Evolutionary conservation across 2,329 filamentous ascomycete species (phyloP).

Genomic region (Polytolypa hystricis): DNA sequence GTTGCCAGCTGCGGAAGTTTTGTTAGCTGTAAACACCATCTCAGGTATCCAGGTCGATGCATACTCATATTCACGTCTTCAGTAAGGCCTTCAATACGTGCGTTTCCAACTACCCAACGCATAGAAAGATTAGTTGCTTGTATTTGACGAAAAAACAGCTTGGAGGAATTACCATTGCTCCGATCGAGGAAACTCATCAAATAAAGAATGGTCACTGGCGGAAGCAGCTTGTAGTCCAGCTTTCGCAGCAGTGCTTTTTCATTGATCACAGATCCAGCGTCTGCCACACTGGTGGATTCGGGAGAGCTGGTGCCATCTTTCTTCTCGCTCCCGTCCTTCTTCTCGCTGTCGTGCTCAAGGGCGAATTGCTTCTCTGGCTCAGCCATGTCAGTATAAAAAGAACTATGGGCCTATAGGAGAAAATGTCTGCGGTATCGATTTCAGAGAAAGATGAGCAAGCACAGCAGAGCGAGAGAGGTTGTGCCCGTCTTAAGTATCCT

Average conservation of each 20-base stretch:
- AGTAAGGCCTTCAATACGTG: constrained; percentile 27
- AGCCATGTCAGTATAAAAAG: too few species aligned
- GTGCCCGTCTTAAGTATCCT: too few species aligned
- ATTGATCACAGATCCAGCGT: constrained; percentile 19
- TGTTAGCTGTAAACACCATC: not conserved
- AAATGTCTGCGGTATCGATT: too few species aligned
- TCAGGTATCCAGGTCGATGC: constrained; percentile 4
- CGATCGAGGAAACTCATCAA: constrained; percentile 35
- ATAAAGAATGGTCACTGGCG: constrained; percentile 34
- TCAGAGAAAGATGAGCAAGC: too few species aligned
- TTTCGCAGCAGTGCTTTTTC: constrained; percentile 33
- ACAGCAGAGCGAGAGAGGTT: too few species aligned
- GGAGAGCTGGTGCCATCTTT: not conserved
- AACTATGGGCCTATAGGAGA: too few species aligned
- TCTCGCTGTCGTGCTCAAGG: too few species aligned
- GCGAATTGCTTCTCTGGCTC: too few species aligned
- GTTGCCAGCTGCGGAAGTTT: constrained; percentile 20
- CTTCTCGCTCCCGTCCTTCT: too few species aligned
- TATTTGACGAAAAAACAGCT: too few species aligned
- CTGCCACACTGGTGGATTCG: constrained; percentile 13
- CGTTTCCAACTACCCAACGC: constrained; percentile 26
- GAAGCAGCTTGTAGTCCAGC: constrained; percentile 34
- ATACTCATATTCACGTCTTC: constrained; percentile 29
- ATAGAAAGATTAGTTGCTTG: too few species aligned
- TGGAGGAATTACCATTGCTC: constrained; percentile 35